These are phyloP conservation scores for Colletotrichum sp. DNA, from an alignment of 2,329 filamentous ascomycete genomes.

Conservation along the genomic window DNA sequence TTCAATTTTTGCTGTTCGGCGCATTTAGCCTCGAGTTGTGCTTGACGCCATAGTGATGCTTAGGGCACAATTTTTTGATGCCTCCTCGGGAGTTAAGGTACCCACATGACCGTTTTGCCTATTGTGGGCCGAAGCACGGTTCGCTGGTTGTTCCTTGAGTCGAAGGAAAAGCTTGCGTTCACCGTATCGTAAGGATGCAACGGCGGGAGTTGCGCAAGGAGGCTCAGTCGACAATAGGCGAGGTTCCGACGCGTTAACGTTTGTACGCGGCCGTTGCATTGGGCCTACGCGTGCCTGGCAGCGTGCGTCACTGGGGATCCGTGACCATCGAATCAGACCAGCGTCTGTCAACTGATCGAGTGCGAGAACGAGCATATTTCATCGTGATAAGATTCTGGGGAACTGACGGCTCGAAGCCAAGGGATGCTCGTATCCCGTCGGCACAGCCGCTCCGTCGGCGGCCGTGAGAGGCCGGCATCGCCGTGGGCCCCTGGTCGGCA, in stretches of 20 bases:
- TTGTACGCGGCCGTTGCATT: neutral
- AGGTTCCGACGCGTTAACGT: neutral
- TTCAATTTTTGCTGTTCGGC: neutral
- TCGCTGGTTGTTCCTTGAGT: constrained; percentile 8
- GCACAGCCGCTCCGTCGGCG: constrained; percentile 6
- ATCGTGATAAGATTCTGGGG: constrained; percentile 2
- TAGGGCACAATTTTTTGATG: neutral
- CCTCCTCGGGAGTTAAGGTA: neutral
- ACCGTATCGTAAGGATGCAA: neutral
- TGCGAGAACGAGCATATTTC: neutral
- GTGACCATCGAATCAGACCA: neutral
- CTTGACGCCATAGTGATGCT: neutral
- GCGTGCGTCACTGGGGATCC: neutral
- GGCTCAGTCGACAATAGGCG: neutral
- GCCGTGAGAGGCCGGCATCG: neutral
- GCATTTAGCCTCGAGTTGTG: neutral
- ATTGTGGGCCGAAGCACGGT: constrained; percentile 11
- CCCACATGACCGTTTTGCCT: neutral
- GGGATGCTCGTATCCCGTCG: constrained; percentile 12
- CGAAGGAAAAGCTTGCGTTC: constrained; percentile 6
- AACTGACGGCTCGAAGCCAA: neutral
- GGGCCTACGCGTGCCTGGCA: neutral
- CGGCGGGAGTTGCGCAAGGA: neutral
- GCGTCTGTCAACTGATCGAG: neutral
- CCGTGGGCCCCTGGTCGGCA: constrained; percentile 6